These are phyloP conservation scores for Xylariaceae sp. DNA, from an alignment of 2,329 filamentous ascomycete genomes.

Conservation along the genomic window DNA sequence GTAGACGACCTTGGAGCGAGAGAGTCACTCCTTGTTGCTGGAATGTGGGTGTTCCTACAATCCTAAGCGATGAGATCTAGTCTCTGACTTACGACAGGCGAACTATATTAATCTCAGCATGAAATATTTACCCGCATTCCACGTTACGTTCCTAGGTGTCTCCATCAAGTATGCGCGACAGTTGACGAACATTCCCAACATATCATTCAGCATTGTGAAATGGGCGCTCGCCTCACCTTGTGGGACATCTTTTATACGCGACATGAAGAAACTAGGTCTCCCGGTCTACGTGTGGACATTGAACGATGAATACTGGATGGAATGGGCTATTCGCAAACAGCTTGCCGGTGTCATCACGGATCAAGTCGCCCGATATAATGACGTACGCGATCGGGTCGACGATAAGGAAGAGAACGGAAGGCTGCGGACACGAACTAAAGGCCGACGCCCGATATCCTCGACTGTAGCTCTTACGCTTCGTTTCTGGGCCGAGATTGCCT, in stretches of 20 bases:
- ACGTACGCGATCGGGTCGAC: conserved; percentile 49
- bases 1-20: conserved; percentile 61
- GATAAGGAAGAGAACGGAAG: conserved; percentile 1
- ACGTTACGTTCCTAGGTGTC: conserved; percentile 66
- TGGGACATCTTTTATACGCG: conserved; percentile 64
- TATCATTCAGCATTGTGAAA: conserved; percentile 78
- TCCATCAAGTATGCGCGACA: conserved; percentile 66
- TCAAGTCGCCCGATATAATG: conserved; percentile 66
- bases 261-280: conserved; percentile 54
- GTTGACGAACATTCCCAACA: conserved; percentile 63
- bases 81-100: conserved; percentile 39
- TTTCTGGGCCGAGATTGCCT: conserved; percentile 13
- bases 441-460: background rate
- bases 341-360: conserved; percentile 87
- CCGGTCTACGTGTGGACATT: conserved; percentile 82
- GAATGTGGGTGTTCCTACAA: conserved; percentile 51
- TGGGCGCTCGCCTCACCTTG: conserved; percentile 64
- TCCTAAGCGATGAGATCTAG: background rate
- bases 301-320: conserved; percentile 76
- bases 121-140: conserved; percentile 60
- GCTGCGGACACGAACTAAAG: background rate
- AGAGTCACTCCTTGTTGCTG: conserved; percentile 80
- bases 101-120: conserved; percentile 66
- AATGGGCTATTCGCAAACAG: conserved; percentile 66
- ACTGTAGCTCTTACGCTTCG: conserved; percentile 4